phyloP scores from a whole-genome alignment of 2,329 filamentous ascomycete genomes.

The Fonsecaea erecta region DNA sequence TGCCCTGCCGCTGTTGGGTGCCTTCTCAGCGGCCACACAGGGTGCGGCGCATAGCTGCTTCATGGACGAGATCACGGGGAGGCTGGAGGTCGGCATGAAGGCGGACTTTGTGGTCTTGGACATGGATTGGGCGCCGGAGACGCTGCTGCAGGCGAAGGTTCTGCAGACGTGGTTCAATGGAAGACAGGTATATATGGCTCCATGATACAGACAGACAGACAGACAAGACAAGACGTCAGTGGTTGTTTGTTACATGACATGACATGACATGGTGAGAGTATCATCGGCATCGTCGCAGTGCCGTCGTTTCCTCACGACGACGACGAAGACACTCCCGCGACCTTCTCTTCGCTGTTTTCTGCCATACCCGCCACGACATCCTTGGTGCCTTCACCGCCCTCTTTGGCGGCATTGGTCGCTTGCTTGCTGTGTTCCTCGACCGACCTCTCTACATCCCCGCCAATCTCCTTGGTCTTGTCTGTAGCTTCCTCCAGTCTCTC shows the following conservation, averaged over 20 bases:
- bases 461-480: conserved; percentile 25
- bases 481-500: conserved; percentile 23
- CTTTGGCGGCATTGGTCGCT: conserved; percentile 20
- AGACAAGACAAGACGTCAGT: no score
- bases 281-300: neutral
- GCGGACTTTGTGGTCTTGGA: conserved; percentile 48
- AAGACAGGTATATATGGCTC: conserved; percentile 40
- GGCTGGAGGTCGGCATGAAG: conserved; percentile 49
- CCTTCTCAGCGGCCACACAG: conserved; percentile 50
- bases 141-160: conserved; percentile 49
- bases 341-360: conserved; percentile 25
- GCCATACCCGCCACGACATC: conserved; percentile 16
- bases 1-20: conserved; percentile 48
- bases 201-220: no score
- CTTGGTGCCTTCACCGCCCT: conserved; percentile 11
- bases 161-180: conserved; percentile 54
- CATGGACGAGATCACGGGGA: conserved; percentile 46
- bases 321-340: conserved; percentile 28
- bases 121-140: conserved; percentile 48
- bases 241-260: no score
- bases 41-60: conserved; percentile 55
- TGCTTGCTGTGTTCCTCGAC: conserved; percentile 27
- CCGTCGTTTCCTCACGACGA: conserved; percentile 13
- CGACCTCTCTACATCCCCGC: conserved; percentile 12
- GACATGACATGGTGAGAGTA: no score